Evolutionary conservation across 805 yeast species (phyloP).

Genomic region (Suhomyces tanzawaensis): DNA sequence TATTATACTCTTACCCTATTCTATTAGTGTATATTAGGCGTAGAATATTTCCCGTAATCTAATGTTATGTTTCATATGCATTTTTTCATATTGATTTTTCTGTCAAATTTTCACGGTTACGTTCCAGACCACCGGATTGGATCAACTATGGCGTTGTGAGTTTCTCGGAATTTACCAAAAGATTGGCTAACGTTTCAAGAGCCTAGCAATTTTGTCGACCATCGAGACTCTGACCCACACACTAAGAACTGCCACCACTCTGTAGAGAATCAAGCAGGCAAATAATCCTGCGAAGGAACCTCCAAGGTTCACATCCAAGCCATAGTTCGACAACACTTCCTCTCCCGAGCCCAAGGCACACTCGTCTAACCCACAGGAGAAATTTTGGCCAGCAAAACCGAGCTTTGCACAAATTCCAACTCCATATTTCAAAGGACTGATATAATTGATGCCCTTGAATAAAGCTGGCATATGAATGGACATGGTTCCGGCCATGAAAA

Average conservation of each 20-base stretch:
- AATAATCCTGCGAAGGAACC: constrained; percentile 38
- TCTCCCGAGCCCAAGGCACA: constrained; percentile 55
- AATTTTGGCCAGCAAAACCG: constrained; percentile 50
- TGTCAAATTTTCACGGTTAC: no score
- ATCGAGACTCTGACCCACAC: constrained; percentile 18
- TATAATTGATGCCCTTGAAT: constrained; percentile 66
- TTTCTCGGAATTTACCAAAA: no score
- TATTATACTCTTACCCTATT: no score
- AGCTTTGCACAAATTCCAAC: constrained; percentile 59
- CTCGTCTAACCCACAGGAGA: constrained; percentile 47
- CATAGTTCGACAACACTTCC: constrained; percentile 55
- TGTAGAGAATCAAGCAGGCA: constrained; percentile 39
- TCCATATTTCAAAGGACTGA: constrained; percentile 76
- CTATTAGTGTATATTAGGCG: no score
- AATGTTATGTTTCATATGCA: no score
- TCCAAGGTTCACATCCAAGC: constrained; percentile 35
- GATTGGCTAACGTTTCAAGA: no score
- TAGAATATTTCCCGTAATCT: no score
- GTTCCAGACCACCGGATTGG: no score
- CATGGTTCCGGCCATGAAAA: constrained; percentile 82
- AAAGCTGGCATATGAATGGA: constrained; percentile 72
- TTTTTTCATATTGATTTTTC: no score
- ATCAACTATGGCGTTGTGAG: no score
- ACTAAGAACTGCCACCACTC: constrained; percentile 31
- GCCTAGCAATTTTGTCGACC: no score